These are phyloP conservation scores for Leishmania mexicana DNA, from an alignment of 208 protist species.

Conservation along the genomic window DNA sequence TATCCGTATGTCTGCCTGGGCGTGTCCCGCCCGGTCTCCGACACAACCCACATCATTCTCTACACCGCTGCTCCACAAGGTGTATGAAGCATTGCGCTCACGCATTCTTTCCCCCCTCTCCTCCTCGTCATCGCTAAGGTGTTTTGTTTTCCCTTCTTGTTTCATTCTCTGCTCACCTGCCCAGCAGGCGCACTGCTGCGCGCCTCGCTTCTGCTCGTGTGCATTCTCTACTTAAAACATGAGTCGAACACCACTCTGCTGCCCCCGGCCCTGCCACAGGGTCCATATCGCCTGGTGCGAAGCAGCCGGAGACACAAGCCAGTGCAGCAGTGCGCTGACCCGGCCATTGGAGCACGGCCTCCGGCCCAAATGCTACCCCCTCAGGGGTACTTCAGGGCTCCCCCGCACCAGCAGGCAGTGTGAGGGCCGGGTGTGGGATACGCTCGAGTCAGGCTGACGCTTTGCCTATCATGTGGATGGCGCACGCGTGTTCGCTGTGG, in stretches of 20 bases:
- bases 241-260: background rate
- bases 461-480: background rate
- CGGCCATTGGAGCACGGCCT: background rate
- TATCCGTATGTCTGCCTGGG: background rate
- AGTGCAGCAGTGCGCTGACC: background rate
- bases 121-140: background rate
- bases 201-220: background rate
- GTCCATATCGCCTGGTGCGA: background rate
- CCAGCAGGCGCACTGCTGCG: background rate
- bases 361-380: background rate
- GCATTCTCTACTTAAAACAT: background rate
- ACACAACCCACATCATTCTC: background rate
- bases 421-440: background rate
- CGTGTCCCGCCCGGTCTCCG: background rate
- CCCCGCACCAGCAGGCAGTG: background rate
- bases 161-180: background rate
- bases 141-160: background rate
- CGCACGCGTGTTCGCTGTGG: background rate
- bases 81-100: background rate
- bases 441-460: background rate
- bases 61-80: background rate
- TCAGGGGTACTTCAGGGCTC: background rate
- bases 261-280: background rate
- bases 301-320: background rate
- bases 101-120: conserved; percentile 69